A percentile compares a stretch with the other conserved stretches of the same genome.
phyloP scores from a whole-genome alignment of 1,284 basidiomycete genomes.

The Ganoderma meredithae region DNA sequence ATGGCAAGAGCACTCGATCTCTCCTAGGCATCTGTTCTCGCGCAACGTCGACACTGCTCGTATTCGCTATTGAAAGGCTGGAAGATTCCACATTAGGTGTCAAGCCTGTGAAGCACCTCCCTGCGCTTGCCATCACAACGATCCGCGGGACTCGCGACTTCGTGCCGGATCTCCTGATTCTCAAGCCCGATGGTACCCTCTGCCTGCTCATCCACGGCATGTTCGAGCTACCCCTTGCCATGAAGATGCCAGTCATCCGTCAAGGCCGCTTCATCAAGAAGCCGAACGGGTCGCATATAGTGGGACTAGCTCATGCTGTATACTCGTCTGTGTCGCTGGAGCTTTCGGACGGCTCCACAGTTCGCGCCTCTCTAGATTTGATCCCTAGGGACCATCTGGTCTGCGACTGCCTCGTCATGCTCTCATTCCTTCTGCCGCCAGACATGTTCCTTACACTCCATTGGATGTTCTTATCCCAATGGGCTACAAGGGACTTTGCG shows the following conservation, averaged over 20 bases:
- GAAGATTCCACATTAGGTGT: conserved; percentile 54
- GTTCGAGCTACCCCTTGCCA: conserved; percentile 50
- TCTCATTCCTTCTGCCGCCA: conserved; percentile 65
- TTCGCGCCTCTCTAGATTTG: conserved; percentile 39
- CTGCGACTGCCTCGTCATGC: conserved; percentile 62
- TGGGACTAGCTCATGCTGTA: conserved; percentile 35
- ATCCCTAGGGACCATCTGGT: conserved; percentile 52
- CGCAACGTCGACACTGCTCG: conserved; percentile 50
- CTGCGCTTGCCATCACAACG: conserved; percentile 62
- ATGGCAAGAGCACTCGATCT: conserved; percentile 56
- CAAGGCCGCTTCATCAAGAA: conserved; percentile 4
- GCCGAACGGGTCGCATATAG: conserved; percentile 18
- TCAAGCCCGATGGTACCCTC: conserved; percentile 60
- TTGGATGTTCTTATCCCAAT: conserved; percentile 59
- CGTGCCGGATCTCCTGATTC: conserved; percentile 73
- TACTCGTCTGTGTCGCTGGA: conserved; percentile 39
- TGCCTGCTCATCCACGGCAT: conserved; percentile 68
- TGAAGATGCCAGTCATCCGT: conserved; percentile 23
- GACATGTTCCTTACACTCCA: conserved; percentile 66
- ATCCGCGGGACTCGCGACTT: conserved; percentile 67
- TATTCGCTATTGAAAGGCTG: conserved; percentile 55
- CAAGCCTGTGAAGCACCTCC: conserved; percentile 46
- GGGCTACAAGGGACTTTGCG: conserved; percentile 55
- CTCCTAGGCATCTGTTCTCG: conserved; percentile 68
- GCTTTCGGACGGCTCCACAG: conserved; percentile 31